Evolutionary conservation across 2,329 filamentous ascomycete species (phyloP), one percentile per base, ranked within the genome.

Genomic region (Thielaviopsis euricoi): DNA sequence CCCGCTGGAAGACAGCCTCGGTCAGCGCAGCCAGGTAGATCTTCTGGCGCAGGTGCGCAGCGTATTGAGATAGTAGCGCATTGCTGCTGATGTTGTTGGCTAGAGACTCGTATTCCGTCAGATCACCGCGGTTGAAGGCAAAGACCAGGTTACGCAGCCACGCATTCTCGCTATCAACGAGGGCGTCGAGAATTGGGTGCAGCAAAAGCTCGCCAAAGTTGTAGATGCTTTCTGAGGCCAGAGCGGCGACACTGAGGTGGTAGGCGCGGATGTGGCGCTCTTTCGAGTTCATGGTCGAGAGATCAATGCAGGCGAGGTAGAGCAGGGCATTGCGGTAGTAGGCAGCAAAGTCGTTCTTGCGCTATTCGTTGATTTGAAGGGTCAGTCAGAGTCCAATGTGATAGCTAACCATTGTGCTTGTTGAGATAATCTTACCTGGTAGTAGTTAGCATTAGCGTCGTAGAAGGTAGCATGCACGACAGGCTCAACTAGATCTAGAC

Each of bases 121-220:
- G 79, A 67, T 98, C 93, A 64, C 93, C 93, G 52, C 89, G 85
- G 76, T 98, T 98, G 77, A 96, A 98, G 60, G 93, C 90, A 67
- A 96, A 94, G 52, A 98, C 82, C n/a, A 98, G 83, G 50, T 96
- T 87, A 62, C 89, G 87, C 62, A 98, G 80, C 93, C 93, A 98
- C 55, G 83, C 77, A 68, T 94, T 81, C 49, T 84, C 79, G 65
- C 84, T 81, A 66, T 77, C 77, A 23, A 69, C 68, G 56, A 98
- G 81, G 21, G 86, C 85, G 67, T 95, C 87, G 62, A 98, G 83
- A 67, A 98, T 95, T 3, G 93, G 93, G 70, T 98, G 93, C 64
- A 98, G 81, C 33, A 98, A 82, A n/a, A 98, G 84, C 76, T 98
- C 93, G 70, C 93, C 93, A 66, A 98, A 98, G 76, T 98, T 98